A percentile compares a stretch with the other conserved stretches of the same genome.
Evolutionary conservation across 2,329 filamentous ascomycete species (phyloP).

Genomic region (Mycogone perniciosa): DNA sequence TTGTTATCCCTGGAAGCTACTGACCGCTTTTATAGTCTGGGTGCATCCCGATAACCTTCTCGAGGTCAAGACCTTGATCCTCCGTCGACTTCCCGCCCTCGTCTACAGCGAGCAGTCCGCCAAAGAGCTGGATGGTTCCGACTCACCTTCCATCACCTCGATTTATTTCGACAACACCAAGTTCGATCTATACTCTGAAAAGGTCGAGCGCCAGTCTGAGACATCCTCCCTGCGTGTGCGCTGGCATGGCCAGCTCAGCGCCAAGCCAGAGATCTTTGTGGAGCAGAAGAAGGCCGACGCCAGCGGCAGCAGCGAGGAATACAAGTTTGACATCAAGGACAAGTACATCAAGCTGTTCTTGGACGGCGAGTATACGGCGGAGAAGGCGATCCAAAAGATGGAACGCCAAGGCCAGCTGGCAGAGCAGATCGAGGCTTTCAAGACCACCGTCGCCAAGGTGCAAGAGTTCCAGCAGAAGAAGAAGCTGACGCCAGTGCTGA

Average conservation of each 20-base stretch:
- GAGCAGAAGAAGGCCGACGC: constrained; percentile 85
- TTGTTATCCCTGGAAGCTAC: neutral
- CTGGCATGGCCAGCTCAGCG: constrained; percentile 82
- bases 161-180: constrained; percentile 89
- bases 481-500: constrained; percentile 73
- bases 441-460: constrained; percentile 66
- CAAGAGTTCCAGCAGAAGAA: constrained; percentile 73
- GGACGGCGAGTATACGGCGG: constrained; percentile 81
- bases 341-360: constrained; percentile 90
- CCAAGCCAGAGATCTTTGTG: constrained; percentile 72
- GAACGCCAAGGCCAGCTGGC: constrained; percentile 64
- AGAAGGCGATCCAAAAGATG: constrained; percentile 85
- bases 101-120: constrained; percentile 86
- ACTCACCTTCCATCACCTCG: constrained; percentile 88
- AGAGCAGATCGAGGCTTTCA: constrained; percentile 62
- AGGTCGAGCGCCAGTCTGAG: constrained; percentile 68
- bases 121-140: constrained; percentile 71
- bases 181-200: constrained; percentile 81
- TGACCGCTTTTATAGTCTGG: constrained; percentile 58
- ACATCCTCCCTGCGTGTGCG: constrained; percentile 79
- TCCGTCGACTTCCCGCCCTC: constrained; percentile 82
- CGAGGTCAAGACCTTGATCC: constrained; percentile 93
- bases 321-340: constrained; percentile 79
- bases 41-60: constrained; percentile 91
- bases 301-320: constrained; percentile 70